Conservation (phyloP, 2,329 filamentous ascomycete genomes). For the Xylaria sp. region DNA sequence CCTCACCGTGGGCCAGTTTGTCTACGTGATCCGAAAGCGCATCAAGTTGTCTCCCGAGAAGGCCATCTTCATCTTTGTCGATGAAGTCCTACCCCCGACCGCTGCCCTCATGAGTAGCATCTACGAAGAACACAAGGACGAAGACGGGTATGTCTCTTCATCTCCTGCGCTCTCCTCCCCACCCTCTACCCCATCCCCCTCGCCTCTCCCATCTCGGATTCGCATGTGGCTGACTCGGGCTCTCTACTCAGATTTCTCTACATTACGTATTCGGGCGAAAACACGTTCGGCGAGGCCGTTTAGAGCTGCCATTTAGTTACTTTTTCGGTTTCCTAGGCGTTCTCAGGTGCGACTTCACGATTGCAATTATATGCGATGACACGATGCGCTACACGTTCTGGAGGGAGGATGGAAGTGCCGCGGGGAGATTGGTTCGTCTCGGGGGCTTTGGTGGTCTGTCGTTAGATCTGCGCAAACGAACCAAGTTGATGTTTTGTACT, state of each 20-base stretch:
- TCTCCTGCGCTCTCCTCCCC: not conserved
- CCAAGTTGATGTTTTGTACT: constrained; percentile 5
- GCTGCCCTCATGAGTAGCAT: constrained; percentile 99
- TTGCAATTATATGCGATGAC: constrained; percentile 44
- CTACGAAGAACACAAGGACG: constrained; percentile 98
- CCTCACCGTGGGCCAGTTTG: constrained; percentile 98
- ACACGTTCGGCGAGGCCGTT: constrained; percentile 82
- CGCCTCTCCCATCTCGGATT: not conserved
- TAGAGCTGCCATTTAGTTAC: constrained; percentile 44
- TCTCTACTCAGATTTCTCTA: constrained; percentile 81
- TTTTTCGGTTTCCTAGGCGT: constrained; percentile 38
- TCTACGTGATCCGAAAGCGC: constrained; percentile 99
- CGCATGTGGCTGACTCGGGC: constrained; percentile 31
- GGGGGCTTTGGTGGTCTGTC: not conserved
- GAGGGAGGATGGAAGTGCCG: constrained; percentile 6
- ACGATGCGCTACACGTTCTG: constrained; percentile 33
- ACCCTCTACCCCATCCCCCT: not conserved
- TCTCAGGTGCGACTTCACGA: constrained; percentile 44
- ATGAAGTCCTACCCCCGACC: constrained; percentile 95
- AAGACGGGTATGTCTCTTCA: constrained; percentile 68
- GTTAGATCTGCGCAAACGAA: constrained; percentile 16
- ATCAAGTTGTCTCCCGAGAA: constrained; percentile 99
- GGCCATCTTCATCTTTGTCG: constrained; percentile 99
- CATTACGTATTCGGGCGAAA: constrained; percentile 99
- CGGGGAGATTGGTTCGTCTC: constrained; percentile 11